Conservation (phyloP, 805 yeast species). For the Metschnikowia matae region DNA sequence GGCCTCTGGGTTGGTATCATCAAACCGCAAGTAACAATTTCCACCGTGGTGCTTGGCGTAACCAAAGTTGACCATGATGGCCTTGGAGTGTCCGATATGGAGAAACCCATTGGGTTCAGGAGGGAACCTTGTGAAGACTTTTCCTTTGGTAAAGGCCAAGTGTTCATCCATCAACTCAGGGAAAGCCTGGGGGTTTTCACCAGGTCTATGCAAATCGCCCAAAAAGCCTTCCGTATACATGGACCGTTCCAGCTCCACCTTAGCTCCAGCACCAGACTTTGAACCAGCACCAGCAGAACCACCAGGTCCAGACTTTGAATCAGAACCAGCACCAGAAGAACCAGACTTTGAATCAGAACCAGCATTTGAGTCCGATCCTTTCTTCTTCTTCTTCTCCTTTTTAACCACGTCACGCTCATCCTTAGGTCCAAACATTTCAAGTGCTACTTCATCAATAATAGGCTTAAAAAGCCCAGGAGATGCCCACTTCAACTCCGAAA, state of each 20-base stretch:
- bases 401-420: slow-evolving; percentile 88
- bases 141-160: slow-evolving; percentile 70
- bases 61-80: slow-evolving; percentile 97
- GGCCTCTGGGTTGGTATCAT: slow-evolving; percentile 98
- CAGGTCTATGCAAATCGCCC: slow-evolving; percentile 92
- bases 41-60: slow-evolving; percentile 86
- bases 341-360: no score
- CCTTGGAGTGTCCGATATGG: slow-evolving; percentile 97
- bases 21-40: slow-evolving; percentile 86
- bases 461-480: slow-evolving; percentile 84
- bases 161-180: slow-evolving; percentile 84
- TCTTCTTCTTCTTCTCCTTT: slow-evolving; percentile 65
- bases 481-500: slow-evolving; percentile 87
- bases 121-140: slow-evolving; percentile 92
- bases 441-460: slow-evolving; percentile 71
- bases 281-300: no score
- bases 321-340: no score
- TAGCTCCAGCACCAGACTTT: slow-evolving; percentile 7
- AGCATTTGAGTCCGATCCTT: no score
- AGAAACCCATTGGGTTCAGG: slow-evolving; percentile 98
- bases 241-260: slow-evolving; percentile 42
- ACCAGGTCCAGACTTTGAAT: no score
- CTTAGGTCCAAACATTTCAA: slow-evolving; percentile 81
- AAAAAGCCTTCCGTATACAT: slow-evolving; percentile 96
- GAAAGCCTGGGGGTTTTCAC: slow-evolving; percentile 87